Conservation (phyloP, 331 rosid species). For the Arachis monticola region DNA sequence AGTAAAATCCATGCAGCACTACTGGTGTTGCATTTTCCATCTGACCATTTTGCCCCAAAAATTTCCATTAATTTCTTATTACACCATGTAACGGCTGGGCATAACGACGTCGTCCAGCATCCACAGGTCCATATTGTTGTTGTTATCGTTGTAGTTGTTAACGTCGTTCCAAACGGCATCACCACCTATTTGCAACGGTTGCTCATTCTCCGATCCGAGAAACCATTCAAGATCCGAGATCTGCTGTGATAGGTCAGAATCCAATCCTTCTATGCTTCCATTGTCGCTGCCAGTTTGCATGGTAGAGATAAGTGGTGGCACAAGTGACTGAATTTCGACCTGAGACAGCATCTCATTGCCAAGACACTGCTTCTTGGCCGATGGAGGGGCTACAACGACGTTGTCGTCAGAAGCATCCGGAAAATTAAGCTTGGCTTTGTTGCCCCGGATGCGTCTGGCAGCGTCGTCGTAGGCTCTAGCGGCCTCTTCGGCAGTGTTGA, state of each 20-base stretch:
- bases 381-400: background rate
- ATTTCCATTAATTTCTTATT: slow-evolving; percentile 21
- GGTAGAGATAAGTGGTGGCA: background rate
- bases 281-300: background rate
- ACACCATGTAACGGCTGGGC: slow-evolving; percentile 40
- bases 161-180: slow-evolving; percentile 21
- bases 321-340: background rate
- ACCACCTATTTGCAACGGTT: slow-evolving; percentile 1
- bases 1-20: no score
- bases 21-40: no score
- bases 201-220: slow-evolving; percentile 59
- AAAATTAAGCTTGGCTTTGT: background rate
- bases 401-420: background rate
- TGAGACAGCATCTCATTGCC: slow-evolving; percentile 5
- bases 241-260: slow-evolving; percentile 49
- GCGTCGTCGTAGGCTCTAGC: background rate
- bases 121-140: slow-evolving; percentile 53
- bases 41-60: no score
- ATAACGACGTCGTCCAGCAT: slow-evolving; percentile 58
- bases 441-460: background rate
- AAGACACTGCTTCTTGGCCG: slow-evolving; percentile 53
- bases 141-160: background rate
- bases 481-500: background rate
- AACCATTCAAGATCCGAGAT: slow-evolving; percentile 69
- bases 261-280: slow-evolving; percentile 14